phyloP scores from a whole-genome alignment of 805 yeast species.

The Yarrowia sp. region DNA sequence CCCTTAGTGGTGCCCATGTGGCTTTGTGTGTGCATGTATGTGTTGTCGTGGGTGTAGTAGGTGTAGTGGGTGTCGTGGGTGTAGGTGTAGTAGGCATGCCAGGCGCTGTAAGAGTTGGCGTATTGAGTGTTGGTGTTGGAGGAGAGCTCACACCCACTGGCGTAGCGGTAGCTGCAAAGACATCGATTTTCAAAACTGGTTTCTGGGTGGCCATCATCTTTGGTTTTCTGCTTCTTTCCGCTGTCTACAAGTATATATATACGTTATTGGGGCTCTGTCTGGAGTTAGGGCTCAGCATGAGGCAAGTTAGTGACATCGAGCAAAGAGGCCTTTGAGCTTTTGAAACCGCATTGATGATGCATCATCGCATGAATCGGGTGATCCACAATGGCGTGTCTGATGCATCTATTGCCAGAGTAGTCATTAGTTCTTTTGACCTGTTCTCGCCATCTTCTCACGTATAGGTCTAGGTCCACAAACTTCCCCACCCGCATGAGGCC shows the following conservation, averaged over 20 bases:
- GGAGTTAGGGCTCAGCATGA: not conserved
- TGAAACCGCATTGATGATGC: no score
- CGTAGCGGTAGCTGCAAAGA: not conserved
- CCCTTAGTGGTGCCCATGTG: not conserved
- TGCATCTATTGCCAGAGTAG: no score
- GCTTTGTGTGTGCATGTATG: not conserved
- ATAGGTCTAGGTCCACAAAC: not conserved
- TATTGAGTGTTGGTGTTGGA: not conserved
- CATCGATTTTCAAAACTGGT: not conserved
- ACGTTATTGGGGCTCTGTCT: not conserved
- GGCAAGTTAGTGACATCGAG: no score
- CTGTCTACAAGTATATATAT: no score
- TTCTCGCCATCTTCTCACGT: not conserved
- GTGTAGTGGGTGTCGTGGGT: not conserved
- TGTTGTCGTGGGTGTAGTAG: not conserved
- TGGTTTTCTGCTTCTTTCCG: no score
- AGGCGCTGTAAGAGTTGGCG: no score
- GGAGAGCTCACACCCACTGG: no score
- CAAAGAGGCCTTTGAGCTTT: no score
- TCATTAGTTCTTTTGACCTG: not conserved
- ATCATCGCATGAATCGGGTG: no score
- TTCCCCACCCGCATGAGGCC: constrained; percentile 1
- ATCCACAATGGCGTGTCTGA: no score
- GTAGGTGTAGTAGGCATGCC: not conserved
- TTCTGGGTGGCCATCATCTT: not conserved